Percentiles rank a stretch among this genome's conserved stretches.
These are phyloP conservation scores for Bruguiera parviflora DNA, from an alignment of 345 rosid species.

Conservation along the genomic window DNA sequence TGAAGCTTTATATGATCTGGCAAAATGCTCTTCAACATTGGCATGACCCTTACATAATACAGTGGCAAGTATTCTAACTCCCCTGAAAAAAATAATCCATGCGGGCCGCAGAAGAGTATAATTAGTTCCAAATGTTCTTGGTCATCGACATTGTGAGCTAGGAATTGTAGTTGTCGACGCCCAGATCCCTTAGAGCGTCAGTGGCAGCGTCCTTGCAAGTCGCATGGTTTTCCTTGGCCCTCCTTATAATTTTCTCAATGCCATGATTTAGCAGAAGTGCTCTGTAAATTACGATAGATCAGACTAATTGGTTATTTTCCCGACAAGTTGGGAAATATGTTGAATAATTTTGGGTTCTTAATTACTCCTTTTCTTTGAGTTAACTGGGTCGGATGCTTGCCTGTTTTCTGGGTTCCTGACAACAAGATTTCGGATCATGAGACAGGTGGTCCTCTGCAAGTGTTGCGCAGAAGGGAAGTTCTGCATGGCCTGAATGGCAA, in stretches of 20 bases:
- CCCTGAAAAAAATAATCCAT: no score
- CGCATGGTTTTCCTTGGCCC: conserved; percentile 67
- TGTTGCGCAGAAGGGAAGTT: conserved; percentile 64
- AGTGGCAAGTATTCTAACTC: no score
- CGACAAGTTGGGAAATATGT: no score
- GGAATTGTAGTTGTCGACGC: conserved; percentile 70
- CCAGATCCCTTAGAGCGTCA: conserved; percentile 89
- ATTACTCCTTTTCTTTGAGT: no score
- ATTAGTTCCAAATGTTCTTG: background rate
- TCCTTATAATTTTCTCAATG: conserved; percentile 64
- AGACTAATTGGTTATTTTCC: background rate
- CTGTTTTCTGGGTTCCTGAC: conserved; percentile 85
- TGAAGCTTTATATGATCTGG: no score
- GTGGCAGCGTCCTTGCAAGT: conserved; percentile 73
- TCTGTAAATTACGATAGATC: conserved; percentile 36
- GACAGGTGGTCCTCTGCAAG: conserved; percentile 72
- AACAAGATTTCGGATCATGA: conserved; percentile 86
- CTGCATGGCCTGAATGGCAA: conserved; percentile 82
- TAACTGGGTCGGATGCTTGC: conserved; percentile 26
- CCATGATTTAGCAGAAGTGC: conserved; percentile 62
- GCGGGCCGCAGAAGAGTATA: no score
- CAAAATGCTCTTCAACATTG: no score
- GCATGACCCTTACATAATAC: no score
- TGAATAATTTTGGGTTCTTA: no score
- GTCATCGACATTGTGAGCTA: conserved; percentile 16